A percentile compares a stretch with the other conserved stretches of the same genome.
phyloP scores from a whole-genome alignment of 2,329 filamentous ascomycete genomes.

The Stemphylium vesicarium region DNA sequence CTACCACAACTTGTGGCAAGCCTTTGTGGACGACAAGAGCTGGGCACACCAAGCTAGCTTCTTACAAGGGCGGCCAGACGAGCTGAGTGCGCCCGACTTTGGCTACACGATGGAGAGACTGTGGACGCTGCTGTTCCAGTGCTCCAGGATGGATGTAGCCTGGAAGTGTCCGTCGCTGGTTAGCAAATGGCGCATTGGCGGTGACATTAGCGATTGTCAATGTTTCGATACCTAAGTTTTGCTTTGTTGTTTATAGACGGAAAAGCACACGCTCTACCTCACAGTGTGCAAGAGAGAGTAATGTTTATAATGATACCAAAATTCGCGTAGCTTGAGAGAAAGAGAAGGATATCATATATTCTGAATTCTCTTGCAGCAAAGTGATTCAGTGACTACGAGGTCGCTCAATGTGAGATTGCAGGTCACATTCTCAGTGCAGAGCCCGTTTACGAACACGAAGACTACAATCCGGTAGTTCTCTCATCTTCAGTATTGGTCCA shows the following conservation, averaged over 20 bases:
- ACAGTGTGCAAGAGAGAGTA: no score
- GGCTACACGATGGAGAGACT: constrained; percentile 37
- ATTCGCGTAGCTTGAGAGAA: no score
- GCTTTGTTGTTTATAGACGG: neutral
- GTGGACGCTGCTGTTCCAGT: constrained; percentile 39
- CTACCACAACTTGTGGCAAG: constrained; percentile 41
- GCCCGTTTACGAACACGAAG: no score
- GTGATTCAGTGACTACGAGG: no score
- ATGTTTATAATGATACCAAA: no score
- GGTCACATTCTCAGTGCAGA: no score
- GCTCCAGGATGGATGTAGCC: constrained; percentile 26
- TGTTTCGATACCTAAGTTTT: constrained; percentile 26
- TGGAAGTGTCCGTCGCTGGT: constrained; percentile 36
- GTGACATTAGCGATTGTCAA: constrained; percentile 32
- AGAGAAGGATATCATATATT: no score
- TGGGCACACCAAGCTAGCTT: constrained; percentile 35
- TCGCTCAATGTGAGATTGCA: no score
- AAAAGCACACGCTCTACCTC: no score
- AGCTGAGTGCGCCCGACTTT: constrained; percentile 31
- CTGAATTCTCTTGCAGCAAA: no score
- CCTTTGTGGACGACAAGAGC: constrained; percentile 28
- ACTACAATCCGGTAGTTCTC: no score
- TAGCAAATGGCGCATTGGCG: constrained; percentile 31
- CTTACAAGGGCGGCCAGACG: constrained; percentile 26
- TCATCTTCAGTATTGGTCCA: no score